Conservation (phyloP, 495 filamentous ascomycete species). For the Aspergillus steynii region DNA sequence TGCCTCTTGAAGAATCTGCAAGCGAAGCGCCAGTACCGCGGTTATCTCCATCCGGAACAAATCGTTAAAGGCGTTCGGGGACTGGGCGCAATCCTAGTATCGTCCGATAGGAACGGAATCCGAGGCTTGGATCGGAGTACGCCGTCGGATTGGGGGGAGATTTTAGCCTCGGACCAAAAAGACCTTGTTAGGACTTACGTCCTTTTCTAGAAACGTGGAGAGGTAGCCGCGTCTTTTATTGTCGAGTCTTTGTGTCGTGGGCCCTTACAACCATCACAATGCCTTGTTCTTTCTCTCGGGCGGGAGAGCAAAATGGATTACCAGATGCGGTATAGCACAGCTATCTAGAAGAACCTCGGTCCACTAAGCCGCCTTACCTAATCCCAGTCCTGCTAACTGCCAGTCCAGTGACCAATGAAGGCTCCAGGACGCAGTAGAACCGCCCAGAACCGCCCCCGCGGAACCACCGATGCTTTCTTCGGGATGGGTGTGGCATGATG, state of each 20-base stretch:
- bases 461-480: background rate
- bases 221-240: background rate
- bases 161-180: too few species aligned
- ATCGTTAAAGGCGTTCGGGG: background rate
- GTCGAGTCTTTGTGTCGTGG: background rate
- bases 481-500: slow-evolving; percentile 1
- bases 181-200: too few species aligned
- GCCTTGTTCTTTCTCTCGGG: background rate
- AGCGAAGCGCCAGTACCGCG: background rate
- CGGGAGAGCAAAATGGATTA: background rate
- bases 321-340: background rate
- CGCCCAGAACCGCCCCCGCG: slow-evolving; percentile 13
- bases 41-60: background rate
- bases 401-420: background rate
- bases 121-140: too few species aligned
- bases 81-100: too few species aligned
- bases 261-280: background rate
- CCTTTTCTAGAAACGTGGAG: too few species aligned
- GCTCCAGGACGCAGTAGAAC: slow-evolving; percentile 8
- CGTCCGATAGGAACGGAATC: too few species aligned
- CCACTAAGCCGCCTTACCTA: background rate
- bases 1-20: background rate
- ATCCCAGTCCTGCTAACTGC: background rate
- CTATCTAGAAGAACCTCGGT: background rate
- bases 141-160: too few species aligned